A percentile compares a stretch with the other conserved stretches of the same genome.
Evolutionary conservation across 2,329 filamentous ascomycete genomes (phyloP).

Genomic region (Alternaria sp.): DNA sequence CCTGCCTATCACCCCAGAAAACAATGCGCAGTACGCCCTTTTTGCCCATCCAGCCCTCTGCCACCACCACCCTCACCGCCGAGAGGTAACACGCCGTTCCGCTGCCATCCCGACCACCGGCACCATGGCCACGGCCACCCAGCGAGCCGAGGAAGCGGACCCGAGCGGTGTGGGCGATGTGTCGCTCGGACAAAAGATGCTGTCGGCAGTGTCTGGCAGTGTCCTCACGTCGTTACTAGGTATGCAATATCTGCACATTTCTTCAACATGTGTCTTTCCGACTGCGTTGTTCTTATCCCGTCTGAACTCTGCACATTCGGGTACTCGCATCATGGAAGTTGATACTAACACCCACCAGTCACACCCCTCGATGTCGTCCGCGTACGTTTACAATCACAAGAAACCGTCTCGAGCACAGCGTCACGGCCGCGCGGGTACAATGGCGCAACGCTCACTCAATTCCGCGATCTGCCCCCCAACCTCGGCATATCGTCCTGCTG

Average conservation of each 20-base stretch:
- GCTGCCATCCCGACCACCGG: constrained; percentile 10
- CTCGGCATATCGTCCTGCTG: constrained; percentile 94
- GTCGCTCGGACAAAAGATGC: constrained; percentile 88
- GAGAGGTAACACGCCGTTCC: constrained; percentile 37
- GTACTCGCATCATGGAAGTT: neutral
- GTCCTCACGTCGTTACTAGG: constrained; percentile 81
- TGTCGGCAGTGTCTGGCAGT: constrained; percentile 90
- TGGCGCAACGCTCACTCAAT: constrained; percentile 48
- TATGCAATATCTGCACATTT: constrained; percentile 1
- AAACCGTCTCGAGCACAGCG: constrained; percentile 57
- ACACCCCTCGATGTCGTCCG: constrained; percentile 97
- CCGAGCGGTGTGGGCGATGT: constrained; percentile 64
- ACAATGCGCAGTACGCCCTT: constrained; percentile 39
- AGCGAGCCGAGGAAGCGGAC: constrained; percentile 50
- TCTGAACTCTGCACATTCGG: neutral
- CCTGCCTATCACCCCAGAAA: constrained; percentile 12
- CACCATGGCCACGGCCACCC: constrained; percentile 39
- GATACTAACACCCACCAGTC: constrained; percentile 54
- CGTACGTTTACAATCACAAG: constrained; percentile 90
- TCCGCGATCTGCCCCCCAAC: constrained; percentile 77
- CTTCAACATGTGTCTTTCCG: neutral
- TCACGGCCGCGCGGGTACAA: constrained; percentile 51
- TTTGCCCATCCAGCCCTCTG: constrained; percentile 27
- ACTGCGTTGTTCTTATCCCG: neutral
- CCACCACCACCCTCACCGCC: constrained; percentile 31